Base-by-base conservation (phyloP, 2,329 filamentous ascomycete species). In the Zopfia rhizophila region DNA sequence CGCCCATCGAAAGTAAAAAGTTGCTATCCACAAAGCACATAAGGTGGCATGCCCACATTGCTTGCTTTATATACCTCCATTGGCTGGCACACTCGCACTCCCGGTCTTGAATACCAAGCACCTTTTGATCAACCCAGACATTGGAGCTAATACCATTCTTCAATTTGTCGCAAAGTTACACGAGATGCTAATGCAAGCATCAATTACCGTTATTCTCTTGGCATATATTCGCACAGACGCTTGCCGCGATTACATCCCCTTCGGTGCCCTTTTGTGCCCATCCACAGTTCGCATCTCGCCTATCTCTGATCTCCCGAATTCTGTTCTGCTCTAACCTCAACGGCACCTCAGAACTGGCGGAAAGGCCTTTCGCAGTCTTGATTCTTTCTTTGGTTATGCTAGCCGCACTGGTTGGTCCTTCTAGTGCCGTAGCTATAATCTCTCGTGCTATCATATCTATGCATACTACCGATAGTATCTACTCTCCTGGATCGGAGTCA, bases 111-210 rank as follows among this genome's bases (percentile, higher is more conserved):
- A 43, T 21, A 44, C 18, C 25, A 47, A 25, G 3, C 0, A 22
- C 5, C 39, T 44, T 28, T 60, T 40, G 23, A 23, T 53, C 2
- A 45, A 48, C 2, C 8, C 10, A 1, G 12, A 22, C 6, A 31
- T 28, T 5, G 14, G 16, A 12, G 4, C 46, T 19, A 18, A 38
- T 2, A 51, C 44, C 0, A 10, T 30, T 12, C 40, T 60, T 11
- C 56, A 60, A 22, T 58, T 58, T 30, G 44, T 36, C 7, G 55
- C 57, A 4, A 60, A 60, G 38, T 17, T 56, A n/a, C 52, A 58
- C 24, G 57, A 60, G 27, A 18, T 58, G 2, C 33, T 55, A 1
- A 58, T 60, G 45, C 55, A 60, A n/a, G 44, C 42, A 1, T 58
- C 55, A 0, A 30, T 58, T 11, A 38, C 40, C 1, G 45, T 51